phyloP scores from a whole-genome alignment of 2,329 filamentous ascomycete genomes.

The Neobulgaria alba region DNA sequence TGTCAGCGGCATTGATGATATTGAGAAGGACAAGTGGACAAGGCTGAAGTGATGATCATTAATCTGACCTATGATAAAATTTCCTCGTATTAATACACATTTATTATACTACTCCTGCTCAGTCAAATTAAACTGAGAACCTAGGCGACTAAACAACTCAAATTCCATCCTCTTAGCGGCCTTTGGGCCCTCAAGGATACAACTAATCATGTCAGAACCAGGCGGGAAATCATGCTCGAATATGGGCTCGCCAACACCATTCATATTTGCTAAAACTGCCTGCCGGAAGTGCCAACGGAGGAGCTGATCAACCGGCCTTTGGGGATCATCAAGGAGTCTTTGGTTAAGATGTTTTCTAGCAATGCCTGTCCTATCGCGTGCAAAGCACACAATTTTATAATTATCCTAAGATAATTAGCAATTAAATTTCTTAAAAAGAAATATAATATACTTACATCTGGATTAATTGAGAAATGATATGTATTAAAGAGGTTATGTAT shows the following conservation, averaged over 20 bases:
- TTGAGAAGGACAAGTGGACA: too few species aligned
- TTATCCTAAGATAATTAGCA: constrained; percentile 12
- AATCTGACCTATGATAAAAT: too few species aligned
- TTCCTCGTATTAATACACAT: neutral
- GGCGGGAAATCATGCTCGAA: constrained; percentile 20
- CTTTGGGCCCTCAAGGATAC: constrained; percentile 46
- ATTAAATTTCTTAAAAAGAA: constrained; percentile 2
- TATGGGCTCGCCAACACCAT: constrained; percentile 18
- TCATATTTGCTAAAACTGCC: constrained; percentile 23
- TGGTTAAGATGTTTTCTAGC: constrained; percentile 15
- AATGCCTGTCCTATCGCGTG: constrained; percentile 11
- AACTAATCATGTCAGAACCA: constrained; percentile 24
- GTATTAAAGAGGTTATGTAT: constrained; percentile 5
- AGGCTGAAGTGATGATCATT: too few species aligned
- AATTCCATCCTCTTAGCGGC: constrained; percentile 23
- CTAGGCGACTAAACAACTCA: constrained; percentile 24
- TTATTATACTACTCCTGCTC: neutral
- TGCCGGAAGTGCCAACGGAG: constrained; percentile 25
- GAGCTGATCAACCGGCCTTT: constrained; percentile 12
- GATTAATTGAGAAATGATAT: constrained; percentile 19
- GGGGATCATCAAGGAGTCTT: constrained; percentile 11
- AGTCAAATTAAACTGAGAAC: constrained; percentile 3
- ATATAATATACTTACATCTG: constrained; percentile 3
- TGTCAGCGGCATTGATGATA: too few species aligned
- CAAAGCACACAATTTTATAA: constrained; percentile 23